These are phyloP conservation scores for Favolaschia claudopus DNA, from an alignment of 768 basidiomycete genomes.

Conservation along the genomic window DNA sequence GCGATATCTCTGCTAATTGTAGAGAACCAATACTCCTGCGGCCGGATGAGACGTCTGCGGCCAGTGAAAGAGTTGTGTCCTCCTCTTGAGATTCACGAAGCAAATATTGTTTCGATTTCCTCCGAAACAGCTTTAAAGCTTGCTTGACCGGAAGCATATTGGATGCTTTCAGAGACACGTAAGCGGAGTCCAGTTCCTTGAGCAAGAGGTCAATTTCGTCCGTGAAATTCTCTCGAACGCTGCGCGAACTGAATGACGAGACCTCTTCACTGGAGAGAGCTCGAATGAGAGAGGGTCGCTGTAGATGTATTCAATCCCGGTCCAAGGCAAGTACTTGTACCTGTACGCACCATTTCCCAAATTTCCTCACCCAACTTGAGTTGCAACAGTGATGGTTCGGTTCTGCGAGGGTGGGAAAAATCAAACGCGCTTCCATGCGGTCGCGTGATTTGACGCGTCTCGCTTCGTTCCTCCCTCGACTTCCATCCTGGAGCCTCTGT, in stretches of 20 bases:
- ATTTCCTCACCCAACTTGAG: too few species aligned
- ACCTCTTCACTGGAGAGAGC: too few species aligned
- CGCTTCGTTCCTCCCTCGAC: too few species aligned
- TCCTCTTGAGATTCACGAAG: background rate
- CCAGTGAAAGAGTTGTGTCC: background rate
- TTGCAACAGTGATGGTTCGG: too few species aligned
- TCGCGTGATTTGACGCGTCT: too few species aligned
- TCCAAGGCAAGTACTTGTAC: too few species aligned
- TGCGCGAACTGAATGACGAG: background rate
- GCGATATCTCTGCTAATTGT: background rate
- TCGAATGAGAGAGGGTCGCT: too few species aligned
- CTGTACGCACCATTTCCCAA: too few species aligned
- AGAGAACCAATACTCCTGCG: background rate
- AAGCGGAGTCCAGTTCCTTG: background rate
- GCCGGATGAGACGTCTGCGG: background rate
- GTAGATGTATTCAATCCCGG: too few species aligned
- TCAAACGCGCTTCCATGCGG: too few species aligned
- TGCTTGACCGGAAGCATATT: constrained; percentile 4
- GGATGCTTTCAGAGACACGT: background rate
- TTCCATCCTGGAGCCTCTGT: too few species aligned
- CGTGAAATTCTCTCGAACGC: background rate
- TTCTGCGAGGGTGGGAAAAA: too few species aligned
- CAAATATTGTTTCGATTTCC: background rate
- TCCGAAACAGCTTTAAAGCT: constrained; percentile 10
- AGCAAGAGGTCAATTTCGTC: constrained; percentile 4